Conservation (phyloP, 1,284 basidiomycete species). For the Pseudozyma tsukubaensis region DNA sequence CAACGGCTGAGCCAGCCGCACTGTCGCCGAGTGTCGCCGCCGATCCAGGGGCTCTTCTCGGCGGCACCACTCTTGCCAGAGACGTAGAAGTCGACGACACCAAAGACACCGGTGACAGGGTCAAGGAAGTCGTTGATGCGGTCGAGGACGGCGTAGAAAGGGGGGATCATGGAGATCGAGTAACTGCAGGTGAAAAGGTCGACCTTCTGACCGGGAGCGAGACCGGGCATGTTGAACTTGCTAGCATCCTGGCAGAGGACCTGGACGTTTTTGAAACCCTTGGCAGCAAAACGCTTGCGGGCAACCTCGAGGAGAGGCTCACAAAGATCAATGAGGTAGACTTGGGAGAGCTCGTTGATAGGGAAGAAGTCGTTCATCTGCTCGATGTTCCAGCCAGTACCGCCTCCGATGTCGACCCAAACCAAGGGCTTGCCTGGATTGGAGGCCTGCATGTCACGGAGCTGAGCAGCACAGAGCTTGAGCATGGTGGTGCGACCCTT, state of each 20-base stretch:
- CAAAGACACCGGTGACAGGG: slow-evolving; percentile 76
- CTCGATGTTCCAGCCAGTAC: slow-evolving; percentile 85
- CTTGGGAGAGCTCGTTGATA: slow-evolving; percentile 68
- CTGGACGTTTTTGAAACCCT: slow-evolving; percentile 81
- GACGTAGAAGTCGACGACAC: slow-evolving; percentile 84
- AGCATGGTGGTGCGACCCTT: slow-evolving; percentile 68
- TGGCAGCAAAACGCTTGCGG: slow-evolving; percentile 76
- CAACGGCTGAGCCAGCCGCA: slow-evolving; percentile 80
- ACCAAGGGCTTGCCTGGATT: slow-evolving; percentile 74
- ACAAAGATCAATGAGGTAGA: slow-evolving; percentile 82
- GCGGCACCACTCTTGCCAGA: slow-evolving; percentile 75
- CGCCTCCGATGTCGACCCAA: slow-evolving; percentile 86
- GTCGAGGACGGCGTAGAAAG: slow-evolving; percentile 78
- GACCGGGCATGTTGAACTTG: slow-evolving; percentile 76
- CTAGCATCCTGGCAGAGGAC: slow-evolving; percentile 82
- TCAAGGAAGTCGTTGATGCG: slow-evolving; percentile 78
- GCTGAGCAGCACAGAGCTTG: slow-evolving; percentile 76
- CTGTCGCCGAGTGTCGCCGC: slow-evolving; percentile 78
- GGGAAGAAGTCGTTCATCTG: slow-evolving; percentile 81
- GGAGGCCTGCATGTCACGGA: slow-evolving; percentile 71
- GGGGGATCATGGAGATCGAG: slow-evolving; percentile 73
- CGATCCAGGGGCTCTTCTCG: slow-evolving; percentile 73
- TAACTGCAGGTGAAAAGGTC: slow-evolving; percentile 68
- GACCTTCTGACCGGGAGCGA: slow-evolving; percentile 57
- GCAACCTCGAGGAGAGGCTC: slow-evolving; percentile 81